These are phyloP conservation scores for Acer yangbiense DNA, from an alignment of 345 rosid genomes.

Conservation along the genomic window DNA sequence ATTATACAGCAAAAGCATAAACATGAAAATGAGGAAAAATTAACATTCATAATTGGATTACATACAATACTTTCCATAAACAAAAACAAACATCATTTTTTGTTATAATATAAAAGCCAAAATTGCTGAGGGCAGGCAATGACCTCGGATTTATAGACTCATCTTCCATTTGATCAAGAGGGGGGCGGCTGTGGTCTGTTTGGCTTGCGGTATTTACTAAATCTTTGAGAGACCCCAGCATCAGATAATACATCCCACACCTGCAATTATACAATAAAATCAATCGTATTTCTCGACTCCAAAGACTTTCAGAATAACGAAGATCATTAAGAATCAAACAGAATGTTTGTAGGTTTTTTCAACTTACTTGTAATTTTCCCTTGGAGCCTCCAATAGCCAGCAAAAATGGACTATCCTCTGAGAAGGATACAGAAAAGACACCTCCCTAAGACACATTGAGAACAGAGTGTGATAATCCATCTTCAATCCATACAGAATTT, in stretches of 20 bases:
- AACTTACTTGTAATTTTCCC: conserved; percentile 78
- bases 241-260: conserved; percentile 80
- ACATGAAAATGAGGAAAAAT: background rate
- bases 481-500: background rate
- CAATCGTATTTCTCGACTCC: background rate
- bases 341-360: background rate
- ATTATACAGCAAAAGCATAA: no score
- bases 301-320: background rate
- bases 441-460: conserved; percentile 57
- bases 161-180: background rate
- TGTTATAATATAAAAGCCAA: background rate
- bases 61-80: background rate
- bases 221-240: conserved; percentile 47
- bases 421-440: conserved; percentile 76
- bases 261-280: conserved; percentile 38
- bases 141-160: background rate
- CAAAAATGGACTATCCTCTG: conserved; percentile 70
- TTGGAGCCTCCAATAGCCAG: conserved; percentile 92
- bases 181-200: conserved; percentile 9
- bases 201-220: conserved; percentile 33
- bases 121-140: background rate
- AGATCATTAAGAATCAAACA: background rate
- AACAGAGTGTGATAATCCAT: background rate
- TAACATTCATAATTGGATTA: background rate
- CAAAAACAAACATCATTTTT: background rate